These are phyloP conservation scores for Myriosclerotinia scirpicola DNA, from an alignment of 2,329 filamentous ascomycete species.

Conservation along the genomic window DNA sequence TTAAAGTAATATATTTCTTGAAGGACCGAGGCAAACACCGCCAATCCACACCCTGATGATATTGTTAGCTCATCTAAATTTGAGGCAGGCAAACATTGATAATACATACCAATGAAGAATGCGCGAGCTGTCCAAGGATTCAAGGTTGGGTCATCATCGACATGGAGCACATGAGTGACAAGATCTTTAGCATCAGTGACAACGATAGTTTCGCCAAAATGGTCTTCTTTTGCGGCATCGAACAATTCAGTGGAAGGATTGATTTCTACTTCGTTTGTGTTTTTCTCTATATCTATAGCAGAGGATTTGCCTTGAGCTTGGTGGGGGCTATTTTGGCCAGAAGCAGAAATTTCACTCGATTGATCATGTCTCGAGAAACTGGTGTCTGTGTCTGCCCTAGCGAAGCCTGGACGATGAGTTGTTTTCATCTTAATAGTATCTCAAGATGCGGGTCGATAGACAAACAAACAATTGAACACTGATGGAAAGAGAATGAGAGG, in stretches of 20 bases:
- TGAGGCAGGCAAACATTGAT: neutral
- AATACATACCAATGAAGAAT: conserved; percentile 41
- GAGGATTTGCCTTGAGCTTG: neutral
- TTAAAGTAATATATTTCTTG: conserved; percentile 50
- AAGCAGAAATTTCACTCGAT: neutral
- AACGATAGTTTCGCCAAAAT: neutral
- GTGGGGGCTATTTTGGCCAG: neutral
- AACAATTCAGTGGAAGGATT: neutral
- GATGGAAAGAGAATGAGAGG: too few species aligned
- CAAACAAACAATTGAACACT: too few species aligned
- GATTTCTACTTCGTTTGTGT: neutral
- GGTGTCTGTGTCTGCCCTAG: too few species aligned
- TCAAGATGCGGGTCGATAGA: too few species aligned
- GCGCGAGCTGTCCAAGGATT: conserved; percentile 43
- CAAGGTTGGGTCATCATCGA: conserved; percentile 28
- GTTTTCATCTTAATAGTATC: too few species aligned
- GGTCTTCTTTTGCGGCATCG: neutral
- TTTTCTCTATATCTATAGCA: neutral
- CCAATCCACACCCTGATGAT: conserved; percentile 42
- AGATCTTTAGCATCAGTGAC: neutral
- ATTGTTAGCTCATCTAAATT: conserved; percentile 31
- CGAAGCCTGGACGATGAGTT: too few species aligned
- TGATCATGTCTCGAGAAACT: neutral
- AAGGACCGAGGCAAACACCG: conserved; percentile 44
- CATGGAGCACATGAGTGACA: neutral